A percentile compares a stretch with the other conserved stretches of the same genome.
Evolutionary conservation across 139 green algal species (phyloP).

Genomic region (Microglena sp.): DNA sequence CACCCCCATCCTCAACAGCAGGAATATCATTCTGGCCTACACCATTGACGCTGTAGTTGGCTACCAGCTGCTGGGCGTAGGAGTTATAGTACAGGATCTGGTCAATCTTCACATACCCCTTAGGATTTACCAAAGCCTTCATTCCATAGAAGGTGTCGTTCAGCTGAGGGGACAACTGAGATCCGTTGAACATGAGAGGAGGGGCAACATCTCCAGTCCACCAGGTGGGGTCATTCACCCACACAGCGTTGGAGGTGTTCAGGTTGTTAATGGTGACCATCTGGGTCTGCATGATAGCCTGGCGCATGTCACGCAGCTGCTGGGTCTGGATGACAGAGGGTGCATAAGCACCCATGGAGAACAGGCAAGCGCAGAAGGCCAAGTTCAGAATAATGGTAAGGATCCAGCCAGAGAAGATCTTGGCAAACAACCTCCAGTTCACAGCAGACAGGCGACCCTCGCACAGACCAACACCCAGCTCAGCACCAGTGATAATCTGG

Average conservation of each 20-base stretch:
- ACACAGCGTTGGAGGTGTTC: neutral
- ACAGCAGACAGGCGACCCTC: neutral
- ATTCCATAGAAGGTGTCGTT: too few species aligned
- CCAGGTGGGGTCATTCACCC: slow-evolving; percentile 1
- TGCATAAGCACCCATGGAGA: slow-evolving; percentile 4
- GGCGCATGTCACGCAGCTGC: neutral
- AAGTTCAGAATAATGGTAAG: slow-evolving; percentile 3
- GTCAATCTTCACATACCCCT: too few species aligned
- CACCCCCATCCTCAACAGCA: too few species aligned
- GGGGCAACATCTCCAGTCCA: too few species aligned
- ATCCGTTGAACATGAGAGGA: too few species aligned
- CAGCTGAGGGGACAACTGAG: too few species aligned
- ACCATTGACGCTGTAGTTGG: too few species aligned
- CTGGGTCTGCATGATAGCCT: neutral
- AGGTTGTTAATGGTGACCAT: neutral
- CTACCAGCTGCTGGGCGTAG: too few species aligned
- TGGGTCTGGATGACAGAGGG: neutral
- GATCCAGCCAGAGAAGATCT: neutral
- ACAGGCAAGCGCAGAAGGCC: slow-evolving; percentile 7
- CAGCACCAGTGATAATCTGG: slow-evolving; percentile 6
- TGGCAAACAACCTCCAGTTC: neutral
- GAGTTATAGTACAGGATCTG: too few species aligned
- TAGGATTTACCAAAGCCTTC: too few species aligned
- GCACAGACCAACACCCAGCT: slow-evolving; percentile 3
- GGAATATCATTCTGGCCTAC: too few species aligned